Conservation (phyloP, 2,329 filamentous ascomycete genomes). For the Penicillium frequentans region DNA sequence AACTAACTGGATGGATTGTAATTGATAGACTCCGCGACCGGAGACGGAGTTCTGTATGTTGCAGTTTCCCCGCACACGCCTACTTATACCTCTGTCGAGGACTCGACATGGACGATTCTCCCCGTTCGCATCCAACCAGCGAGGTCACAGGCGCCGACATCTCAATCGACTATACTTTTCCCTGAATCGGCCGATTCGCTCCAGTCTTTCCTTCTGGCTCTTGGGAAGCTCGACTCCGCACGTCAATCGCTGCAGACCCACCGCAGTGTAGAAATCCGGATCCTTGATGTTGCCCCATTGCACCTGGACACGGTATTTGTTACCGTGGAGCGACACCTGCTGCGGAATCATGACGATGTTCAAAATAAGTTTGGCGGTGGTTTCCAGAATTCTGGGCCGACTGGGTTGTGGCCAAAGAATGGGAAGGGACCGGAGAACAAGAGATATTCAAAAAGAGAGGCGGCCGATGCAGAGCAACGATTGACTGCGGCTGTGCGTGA, state of each 20-base stretch:
- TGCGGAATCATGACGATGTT: slow-evolving; percentile 77
- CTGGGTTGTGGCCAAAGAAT: slow-evolving; percentile 40
- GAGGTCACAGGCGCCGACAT: slow-evolving; percentile 57
- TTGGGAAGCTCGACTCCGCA: slow-evolving; percentile 73
- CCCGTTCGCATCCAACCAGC: slow-evolving; percentile 61
- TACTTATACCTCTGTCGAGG: slow-evolving; percentile 49
- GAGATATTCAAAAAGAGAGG: slow-evolving; percentile 35
- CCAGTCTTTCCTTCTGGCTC: slow-evolving; percentile 73
- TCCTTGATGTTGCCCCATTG: slow-evolving; percentile 77
- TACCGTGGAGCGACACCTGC: slow-evolving; percentile 75
- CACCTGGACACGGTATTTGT: slow-evolving; percentile 84
- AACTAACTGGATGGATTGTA: slow-evolving; percentile 4
- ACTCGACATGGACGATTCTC: slow-evolving; percentile 79
- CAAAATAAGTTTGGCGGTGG: slow-evolving; percentile 78
- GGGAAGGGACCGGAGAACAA: slow-evolving; percentile 32
- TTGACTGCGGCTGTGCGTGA: slow-evolving; percentile 69
- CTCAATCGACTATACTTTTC: slow-evolving; percentile 78
- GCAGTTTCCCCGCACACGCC: slow-evolving; percentile 50
- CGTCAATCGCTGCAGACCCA: slow-evolving; percentile 72
- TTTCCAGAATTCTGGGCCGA: slow-evolving; percentile 45
- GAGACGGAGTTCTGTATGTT: slow-evolving; percentile 42
- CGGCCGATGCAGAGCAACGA: slow-evolving; percentile 53
- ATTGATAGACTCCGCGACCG: slow-evolving; percentile 19
- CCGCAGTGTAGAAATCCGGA: slow-evolving; percentile 77
- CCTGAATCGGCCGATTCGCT: slow-evolving; percentile 69